These are phyloP conservation scores for Ceratocystiopsis minuta DNA, from an alignment of 2,329 filamentous ascomycete genomes.

Conservation along the genomic window DNA sequence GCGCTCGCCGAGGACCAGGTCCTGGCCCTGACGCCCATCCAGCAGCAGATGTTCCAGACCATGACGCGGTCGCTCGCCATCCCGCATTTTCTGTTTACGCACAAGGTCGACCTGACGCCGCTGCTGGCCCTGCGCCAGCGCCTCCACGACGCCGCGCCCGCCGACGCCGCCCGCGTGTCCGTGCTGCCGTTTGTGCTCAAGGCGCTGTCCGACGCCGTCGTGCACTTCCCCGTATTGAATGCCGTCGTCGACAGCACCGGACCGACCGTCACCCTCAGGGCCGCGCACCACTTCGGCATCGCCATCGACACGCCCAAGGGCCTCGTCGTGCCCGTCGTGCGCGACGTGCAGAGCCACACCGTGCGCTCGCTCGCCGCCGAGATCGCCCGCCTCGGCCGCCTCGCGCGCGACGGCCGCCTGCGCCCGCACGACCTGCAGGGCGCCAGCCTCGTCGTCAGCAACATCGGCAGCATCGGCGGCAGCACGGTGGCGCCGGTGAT, in stretches of 20 bases:
- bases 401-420: neutral
- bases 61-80: neutral
- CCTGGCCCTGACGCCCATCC: neutral
- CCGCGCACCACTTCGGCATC: neutral
- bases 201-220: neutral
- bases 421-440: neutral
- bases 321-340: neutral
- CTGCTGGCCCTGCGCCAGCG: neutral
- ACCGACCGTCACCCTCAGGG: neutral
- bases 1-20: neutral
- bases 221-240: neutral
- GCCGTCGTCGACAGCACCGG: neutral
- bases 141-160: neutral
- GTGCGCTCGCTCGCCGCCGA: neutral
- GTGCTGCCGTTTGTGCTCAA: neutral
- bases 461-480: neutral
- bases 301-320: neutral
- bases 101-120: neutral
- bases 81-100: neutral
- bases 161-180: neutral
- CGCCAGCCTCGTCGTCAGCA: neutral
- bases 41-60: neutral
- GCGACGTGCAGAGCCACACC: neutral
- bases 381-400: neutral
- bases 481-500: constrained; percentile 20